Evolutionary conservation across 2,329 filamentous ascomycete species (phyloP), one percentile per base, ranked within the genome.

Genomic region (Verticillium albo-atrum): DNA sequence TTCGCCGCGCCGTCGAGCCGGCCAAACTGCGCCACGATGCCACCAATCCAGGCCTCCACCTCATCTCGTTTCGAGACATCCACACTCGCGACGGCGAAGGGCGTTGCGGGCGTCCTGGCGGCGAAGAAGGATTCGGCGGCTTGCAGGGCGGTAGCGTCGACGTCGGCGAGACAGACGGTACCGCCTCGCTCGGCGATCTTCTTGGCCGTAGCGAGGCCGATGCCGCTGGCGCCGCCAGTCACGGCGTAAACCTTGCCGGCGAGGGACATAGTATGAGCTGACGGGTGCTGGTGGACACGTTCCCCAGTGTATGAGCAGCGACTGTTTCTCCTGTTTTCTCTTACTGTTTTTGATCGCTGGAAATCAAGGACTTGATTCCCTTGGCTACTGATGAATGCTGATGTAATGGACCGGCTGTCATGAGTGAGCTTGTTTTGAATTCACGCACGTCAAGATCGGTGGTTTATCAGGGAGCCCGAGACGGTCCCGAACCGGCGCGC

Each of bases 1-100:
- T 86, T 85, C 12, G 79, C 82, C 26, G 82, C 80, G 5, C 81
- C 78, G 64, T 83, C 79, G 10, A 84, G 74, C 57, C 76, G 76
- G 5, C 82, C 82, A 57, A 81, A 81, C 30, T 72, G 72, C 15
- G 72, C 64, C 17, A 84, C 68, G 9, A 77, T 75, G 52, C 67
- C 68, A 4, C 72, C 69, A 52, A 82, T 76, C 82, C 82, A 84
- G 23, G 66, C 65, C 26, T 85, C 79, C 6, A 83, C 81, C 27
- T 81, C 72, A 4, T 69, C 66, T 55, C 74, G 72, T 60, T 77
- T 73, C 26, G 76, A 77, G 20, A 84, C 72, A 60, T 84, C 80
- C 26, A 84, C 76, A 3, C 30, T 47, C 25, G 53, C 59, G 3
- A 57, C 51, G 12, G 56, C 60, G 55, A 28, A 27, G 7, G 51